Conservation (phyloP, 768 basidiomycete genomes). For the Russula ochroleuca region DNA sequence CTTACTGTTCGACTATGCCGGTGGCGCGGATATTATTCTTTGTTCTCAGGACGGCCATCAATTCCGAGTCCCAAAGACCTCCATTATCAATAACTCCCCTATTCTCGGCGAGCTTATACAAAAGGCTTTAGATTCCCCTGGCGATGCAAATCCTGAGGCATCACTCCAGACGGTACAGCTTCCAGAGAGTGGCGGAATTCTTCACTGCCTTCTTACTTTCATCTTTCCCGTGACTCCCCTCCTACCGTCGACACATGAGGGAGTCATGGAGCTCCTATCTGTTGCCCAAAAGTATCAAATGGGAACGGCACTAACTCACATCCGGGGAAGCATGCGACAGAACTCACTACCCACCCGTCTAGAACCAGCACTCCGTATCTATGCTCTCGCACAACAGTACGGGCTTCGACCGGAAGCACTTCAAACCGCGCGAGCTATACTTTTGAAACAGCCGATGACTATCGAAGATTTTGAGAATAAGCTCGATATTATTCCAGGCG, state of each 20-base stretch:
- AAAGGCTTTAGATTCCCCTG: too few species aligned
- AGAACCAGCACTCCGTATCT: neutral
- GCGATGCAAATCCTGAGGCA: neutral
- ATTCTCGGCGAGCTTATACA: slow-evolving; percentile 32
- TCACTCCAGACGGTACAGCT: neutral
- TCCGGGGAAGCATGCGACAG: neutral
- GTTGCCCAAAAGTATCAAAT: slow-evolving; percentile 11
- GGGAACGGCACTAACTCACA: neutral
- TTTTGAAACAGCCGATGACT: neutral
- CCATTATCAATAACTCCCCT: slow-evolving; percentile 34
- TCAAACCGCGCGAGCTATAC: neutral
- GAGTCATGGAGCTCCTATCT: neutral
- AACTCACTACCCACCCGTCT: neutral
- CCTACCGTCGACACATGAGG: slow-evolving; percentile 1
- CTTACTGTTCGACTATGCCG: too few species aligned
- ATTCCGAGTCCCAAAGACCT: slow-evolving; percentile 44
- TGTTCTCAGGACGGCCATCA: slow-evolving; percentile 39
- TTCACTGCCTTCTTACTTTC: slow-evolving; percentile 13
- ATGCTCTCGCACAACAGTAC: slow-evolving; percentile 6
- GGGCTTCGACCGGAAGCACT: slow-evolving; percentile 1
- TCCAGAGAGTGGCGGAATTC: neutral
- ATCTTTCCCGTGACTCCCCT: slow-evolving; percentile 4
- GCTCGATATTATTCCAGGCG: too few species aligned
- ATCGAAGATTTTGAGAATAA: neutral
- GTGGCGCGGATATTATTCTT: too few species aligned